A percentile compares a stretch with the other conserved stretches of the same genome.
Conservation (phyloP, 2,329 filamentous ascomycete species). For the Fusarium avenaceum region DNA sequence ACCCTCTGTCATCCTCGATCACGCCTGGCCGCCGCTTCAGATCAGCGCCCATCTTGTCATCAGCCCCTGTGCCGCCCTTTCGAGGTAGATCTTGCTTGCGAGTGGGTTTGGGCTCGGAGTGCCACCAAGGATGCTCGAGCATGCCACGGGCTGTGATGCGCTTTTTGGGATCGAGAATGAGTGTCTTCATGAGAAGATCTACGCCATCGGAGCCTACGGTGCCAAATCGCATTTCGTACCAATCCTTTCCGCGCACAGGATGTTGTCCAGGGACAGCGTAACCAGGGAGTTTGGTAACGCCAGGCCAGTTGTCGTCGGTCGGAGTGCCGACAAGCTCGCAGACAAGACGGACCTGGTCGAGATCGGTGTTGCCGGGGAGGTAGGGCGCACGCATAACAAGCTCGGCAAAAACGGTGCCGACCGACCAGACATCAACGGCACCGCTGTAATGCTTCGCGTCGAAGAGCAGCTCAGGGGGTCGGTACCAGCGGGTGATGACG, state of each 20-base stretch:
- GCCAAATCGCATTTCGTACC: conserved; percentile 82
- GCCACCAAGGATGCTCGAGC: conserved; percentile 89
- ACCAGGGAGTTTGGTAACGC: conserved; percentile 82
- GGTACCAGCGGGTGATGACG: conserved; percentile 97
- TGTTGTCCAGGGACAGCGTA: conserved; percentile 80
- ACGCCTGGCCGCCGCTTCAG: conserved; percentile 79
- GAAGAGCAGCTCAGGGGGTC: conserved; percentile 92
- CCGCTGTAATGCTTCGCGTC: conserved; percentile 90
- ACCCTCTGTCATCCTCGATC: conserved; percentile 75
- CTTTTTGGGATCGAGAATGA: conserved; percentile 87
- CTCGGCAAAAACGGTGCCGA: conserved; percentile 93
- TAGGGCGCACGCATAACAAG: conserved; percentile 86
- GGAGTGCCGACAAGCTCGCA: conserved; percentile 89
- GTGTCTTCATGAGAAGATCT: conserved; percentile 87
- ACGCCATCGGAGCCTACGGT: conserved; percentile 86
- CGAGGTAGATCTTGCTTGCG: conserved; percentile 84
- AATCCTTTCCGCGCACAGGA: conserved; percentile 74
- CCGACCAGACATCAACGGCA: conserved; percentile 93
- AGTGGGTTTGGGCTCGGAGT: conserved; percentile 84
- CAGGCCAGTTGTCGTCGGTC: conserved; percentile 95
- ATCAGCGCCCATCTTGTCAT: conserved; percentile 84
- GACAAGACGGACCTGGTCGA: conserved; percentile 88
- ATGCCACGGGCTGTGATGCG: conserved; percentile 82
- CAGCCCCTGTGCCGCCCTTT: conserved; percentile 78
- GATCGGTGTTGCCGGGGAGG: conserved; percentile 84